These are phyloP conservation scores for Xerocomellus intermedius DNA, from an alignment of 768 basidiomycete species.

Conservation along the genomic window DNA sequence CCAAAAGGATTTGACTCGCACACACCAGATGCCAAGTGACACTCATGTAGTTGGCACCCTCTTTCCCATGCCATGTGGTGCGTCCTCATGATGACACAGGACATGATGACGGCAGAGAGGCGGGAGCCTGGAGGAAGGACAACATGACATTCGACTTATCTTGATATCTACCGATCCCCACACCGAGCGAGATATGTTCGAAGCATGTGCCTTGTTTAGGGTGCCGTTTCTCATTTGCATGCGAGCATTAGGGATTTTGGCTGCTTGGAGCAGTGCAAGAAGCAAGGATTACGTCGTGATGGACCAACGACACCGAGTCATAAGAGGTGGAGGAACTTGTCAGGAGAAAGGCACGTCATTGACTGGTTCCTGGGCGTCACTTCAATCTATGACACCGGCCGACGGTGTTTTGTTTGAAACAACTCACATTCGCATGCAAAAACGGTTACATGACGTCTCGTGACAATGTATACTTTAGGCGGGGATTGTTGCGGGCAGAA, in stretches of 20 bases:
- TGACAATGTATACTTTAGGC: neutral
- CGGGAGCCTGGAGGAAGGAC: neutral
- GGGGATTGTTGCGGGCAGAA: neutral
- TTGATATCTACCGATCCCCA: constrained; percentile 13
- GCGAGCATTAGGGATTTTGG: neutral
- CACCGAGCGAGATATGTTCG: constrained; percentile 6
- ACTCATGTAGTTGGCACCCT: neutral
- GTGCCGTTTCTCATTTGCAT: neutral
- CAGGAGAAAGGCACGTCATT: neutral
- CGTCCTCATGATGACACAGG: neutral
- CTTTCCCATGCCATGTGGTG: neutral
- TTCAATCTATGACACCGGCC: neutral
- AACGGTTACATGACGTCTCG: constrained; percentile 2
- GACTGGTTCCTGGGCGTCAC: constrained; percentile 3
- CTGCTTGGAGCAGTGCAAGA: neutral
- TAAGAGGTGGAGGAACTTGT: neutral
- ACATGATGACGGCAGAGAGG: constrained; percentile 5
- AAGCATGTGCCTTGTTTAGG: neutral
- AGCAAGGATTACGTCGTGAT: neutral
- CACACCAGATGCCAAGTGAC: constrained; percentile 1
- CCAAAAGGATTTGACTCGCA: constrained; percentile 59
- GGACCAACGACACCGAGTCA: constrained; percentile 29
- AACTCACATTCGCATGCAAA: constrained; percentile 8
- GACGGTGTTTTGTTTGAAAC: neutral
- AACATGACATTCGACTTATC: neutral